These are phyloP conservation scores for Xylaria venustula DNA, from an alignment of 495 filamentous ascomycete species.

Conservation along the genomic window DNA sequence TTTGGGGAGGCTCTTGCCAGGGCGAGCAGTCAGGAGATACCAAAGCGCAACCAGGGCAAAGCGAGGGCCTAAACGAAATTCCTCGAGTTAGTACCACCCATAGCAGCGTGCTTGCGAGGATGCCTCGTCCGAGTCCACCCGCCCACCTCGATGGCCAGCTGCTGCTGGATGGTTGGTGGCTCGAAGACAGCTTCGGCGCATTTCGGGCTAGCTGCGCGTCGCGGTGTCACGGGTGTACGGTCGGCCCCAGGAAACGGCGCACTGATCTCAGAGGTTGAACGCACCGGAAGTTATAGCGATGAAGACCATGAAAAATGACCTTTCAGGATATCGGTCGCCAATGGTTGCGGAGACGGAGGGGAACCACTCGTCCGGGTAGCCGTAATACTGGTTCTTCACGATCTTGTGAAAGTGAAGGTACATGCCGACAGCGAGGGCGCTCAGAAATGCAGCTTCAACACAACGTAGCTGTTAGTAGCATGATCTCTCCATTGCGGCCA, in stretches of 20 bases:
- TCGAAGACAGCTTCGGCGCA: too few relatives aligned
- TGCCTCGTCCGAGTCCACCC: not conserved
- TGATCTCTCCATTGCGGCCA: not conserved
- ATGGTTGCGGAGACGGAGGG: constrained; percentile 99
- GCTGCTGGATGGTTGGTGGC: too few relatives aligned
- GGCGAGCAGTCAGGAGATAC: constrained; percentile 82
- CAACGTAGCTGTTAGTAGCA: constrained; percentile 6
- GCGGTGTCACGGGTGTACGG: not conserved
- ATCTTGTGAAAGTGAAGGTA: constrained; percentile 94
- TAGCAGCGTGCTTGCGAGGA: not conserved
- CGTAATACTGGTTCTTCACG: constrained; percentile 94
- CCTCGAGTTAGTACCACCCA: not conserved
- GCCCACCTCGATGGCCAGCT: too few relatives aligned
- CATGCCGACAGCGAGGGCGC: constrained; percentile 82
- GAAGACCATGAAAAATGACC: constrained; percentile 93
- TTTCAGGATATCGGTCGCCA: constrained; percentile 94
- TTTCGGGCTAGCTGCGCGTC: not conserved
- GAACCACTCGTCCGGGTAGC: constrained; percentile 98
- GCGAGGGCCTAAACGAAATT: constrained; percentile 62
- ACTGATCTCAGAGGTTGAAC: not conserved
- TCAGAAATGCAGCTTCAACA: constrained; percentile 74
- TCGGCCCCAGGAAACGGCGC: not conserved
- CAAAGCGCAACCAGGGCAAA: constrained; percentile 90
- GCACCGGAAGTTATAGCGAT: constrained; percentile 92
- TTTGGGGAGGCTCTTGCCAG: constrained; percentile 73